Evolutionary conservation across 495 filamentous ascomycete species (phyloP).

Genomic region (Xylaria cubensis): DNA sequence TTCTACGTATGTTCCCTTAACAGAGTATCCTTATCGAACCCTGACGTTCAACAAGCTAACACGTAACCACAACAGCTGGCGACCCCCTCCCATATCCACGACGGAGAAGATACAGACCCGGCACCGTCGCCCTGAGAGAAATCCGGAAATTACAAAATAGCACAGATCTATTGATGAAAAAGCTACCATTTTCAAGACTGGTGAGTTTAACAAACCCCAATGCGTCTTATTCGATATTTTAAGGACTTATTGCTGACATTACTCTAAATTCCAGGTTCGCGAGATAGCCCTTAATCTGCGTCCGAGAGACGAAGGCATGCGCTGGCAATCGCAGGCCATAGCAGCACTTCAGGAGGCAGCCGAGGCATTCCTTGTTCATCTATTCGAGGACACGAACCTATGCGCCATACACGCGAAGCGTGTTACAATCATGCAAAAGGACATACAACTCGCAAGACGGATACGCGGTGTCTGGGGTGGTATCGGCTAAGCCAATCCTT

Average conservation of each 20-base stretch:
- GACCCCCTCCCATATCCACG: conserved; percentile 70
- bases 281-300: conserved; percentile 73
- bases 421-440: conserved; percentile 97
- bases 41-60: conserved; percentile 5
- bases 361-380: conserved; percentile 90
- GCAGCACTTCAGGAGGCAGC: conserved; percentile 88
- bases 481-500: conserved; percentile 38
- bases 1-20: conserved; percentile 32
- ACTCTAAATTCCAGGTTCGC: conserved; percentile 63
- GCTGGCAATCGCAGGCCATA: conserved; percentile 94
- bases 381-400: conserved; percentile 95
- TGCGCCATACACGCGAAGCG: conserved; percentile 95
- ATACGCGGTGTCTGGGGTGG: conserved; percentile 73
- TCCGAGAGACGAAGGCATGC: conserved; percentile 64
- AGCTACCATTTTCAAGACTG: conserved; percentile 85
- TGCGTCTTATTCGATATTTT: not conserved
- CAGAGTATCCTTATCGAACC: not conserved
- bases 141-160: conserved; percentile 83
- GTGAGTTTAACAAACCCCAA: conserved; percentile 53
- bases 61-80: conserved; percentile 59
- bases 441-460: conserved; percentile 86
- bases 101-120: conserved; percentile 78
- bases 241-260: conserved; percentile 28
- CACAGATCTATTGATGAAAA: conserved; percentile 80
- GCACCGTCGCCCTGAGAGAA: conserved; percentile 83